Percentiles rank a stretch among this genome's conserved stretches.
phyloP scores from a whole-genome alignment of 2,329 filamentous ascomycete species.

The Diaporthe sp. region DNA sequence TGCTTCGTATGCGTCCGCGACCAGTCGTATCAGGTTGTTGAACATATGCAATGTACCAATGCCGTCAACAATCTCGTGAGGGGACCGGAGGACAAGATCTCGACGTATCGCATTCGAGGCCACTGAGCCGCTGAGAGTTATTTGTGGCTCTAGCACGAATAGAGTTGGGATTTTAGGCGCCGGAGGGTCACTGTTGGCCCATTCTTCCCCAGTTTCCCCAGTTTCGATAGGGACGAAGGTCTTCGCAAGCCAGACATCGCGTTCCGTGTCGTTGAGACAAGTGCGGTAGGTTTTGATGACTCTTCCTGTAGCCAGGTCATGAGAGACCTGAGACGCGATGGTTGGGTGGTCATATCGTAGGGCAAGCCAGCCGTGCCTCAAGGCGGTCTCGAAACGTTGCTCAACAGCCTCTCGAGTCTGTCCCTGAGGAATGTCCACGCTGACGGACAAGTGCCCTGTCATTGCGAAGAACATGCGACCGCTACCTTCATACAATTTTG shows the following conservation, averaged over 20 bases:
- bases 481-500: not conserved
- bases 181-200: conserved; percentile 12
- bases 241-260: not conserved
- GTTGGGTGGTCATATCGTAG: not conserved
- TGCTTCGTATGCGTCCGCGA: not conserved
- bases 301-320: not conserved
- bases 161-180: not conserved
- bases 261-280: not conserved
- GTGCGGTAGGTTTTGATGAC: not conserved
- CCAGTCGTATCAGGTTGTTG: not conserved
- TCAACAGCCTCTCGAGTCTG: not conserved
- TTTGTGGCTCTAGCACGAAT: not conserved
- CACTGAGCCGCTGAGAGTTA: not conserved
- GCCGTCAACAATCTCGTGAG: not conserved
- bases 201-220: not conserved
- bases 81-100: not conserved
- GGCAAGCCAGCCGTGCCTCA: conserved; percentile 8
- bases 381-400: not conserved
- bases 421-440: not conserved
- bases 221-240: not conserved
- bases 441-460: conserved; percentile 6
- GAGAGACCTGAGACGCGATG: not conserved
- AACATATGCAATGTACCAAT: not conserved
- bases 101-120: too few relatives aligned
- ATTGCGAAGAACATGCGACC: conserved; percentile 13